phyloP scores from a whole-genome alignment of 1,284 basidiomycete genomes.

The Marasmius sp. region DNA sequence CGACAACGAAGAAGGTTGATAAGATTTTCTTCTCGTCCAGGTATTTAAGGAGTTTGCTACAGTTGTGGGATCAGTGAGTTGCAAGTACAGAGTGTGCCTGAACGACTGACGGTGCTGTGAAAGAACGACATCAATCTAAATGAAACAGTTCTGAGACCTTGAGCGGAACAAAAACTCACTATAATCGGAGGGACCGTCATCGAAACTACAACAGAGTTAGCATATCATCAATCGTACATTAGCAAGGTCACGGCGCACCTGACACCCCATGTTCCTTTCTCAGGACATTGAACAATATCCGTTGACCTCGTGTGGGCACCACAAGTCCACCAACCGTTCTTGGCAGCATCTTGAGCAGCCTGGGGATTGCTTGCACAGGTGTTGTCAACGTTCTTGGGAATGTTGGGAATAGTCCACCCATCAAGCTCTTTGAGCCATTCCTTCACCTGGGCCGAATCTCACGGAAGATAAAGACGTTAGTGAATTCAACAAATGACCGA shows the following conservation, averaged over 20 bases:
- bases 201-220: conserved; percentile 49
- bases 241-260: conserved; percentile 37
- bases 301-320: conserved; percentile 71
- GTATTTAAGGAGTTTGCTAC: conserved; percentile 66
- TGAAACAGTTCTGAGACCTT: conserved; percentile 43
- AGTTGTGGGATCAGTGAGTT: conserved; percentile 5
- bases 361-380: conserved; percentile 61
- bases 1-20: conserved; percentile 92
- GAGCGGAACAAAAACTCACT: conserved; percentile 47
- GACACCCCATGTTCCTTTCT: conserved; percentile 80
- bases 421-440: conserved; percentile 79
- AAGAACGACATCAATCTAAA: conserved; percentile 8
- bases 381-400: conserved; percentile 62
- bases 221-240: neutral
- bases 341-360: conserved; percentile 56
- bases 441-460: conserved; percentile 63
- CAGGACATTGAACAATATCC: conserved; percentile 69
- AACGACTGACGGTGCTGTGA: conserved; percentile 4
- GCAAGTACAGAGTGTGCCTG: conserved; percentile 6
- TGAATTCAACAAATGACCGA: neutral
- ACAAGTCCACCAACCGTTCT: conserved; percentile 86
- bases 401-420: conserved; percentile 66
- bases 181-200: conserved; percentile 83
- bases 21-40: conserved; percentile 64
- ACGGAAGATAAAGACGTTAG: neutral